Evolutionary conservation across 768 basidiomycete species (phyloP).

Genomic region (Tricholoma terreum): DNA sequence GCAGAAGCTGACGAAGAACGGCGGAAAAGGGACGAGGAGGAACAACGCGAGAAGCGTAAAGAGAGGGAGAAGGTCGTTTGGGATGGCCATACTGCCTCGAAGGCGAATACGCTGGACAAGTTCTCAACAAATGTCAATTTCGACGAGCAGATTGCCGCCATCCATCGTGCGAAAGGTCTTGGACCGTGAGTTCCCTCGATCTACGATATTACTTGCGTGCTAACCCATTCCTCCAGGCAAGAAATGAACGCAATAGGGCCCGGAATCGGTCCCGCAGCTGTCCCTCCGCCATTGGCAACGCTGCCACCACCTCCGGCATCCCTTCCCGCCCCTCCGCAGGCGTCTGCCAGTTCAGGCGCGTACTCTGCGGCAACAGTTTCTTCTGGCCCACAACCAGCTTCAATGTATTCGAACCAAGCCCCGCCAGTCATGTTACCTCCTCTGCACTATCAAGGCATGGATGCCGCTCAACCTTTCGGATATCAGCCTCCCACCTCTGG

Average conservation of each 20-base stretch:
- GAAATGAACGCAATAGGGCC: conserved; percentile 81
- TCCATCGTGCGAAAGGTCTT: conserved; percentile 90
- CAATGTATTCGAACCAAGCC: conserved; percentile 52
- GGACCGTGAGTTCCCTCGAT: conserved; percentile 60
- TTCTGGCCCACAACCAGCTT: conserved; percentile 89
- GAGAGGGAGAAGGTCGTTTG: conserved; percentile 96
- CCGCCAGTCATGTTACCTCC: conserved; percentile 81
- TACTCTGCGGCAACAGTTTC: conserved; percentile 86
- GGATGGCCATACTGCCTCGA: conserved; percentile 97
- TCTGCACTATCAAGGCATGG: conserved; percentile 80
- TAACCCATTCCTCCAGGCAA: conserved; percentile 42
- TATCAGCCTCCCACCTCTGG: conserved; percentile 67
- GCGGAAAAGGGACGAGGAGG: conserved; percentile 83
- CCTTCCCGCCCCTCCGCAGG: conserved; percentile 67
- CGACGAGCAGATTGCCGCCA: conserved; percentile 97
- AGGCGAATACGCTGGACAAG: conserved; percentile 87
- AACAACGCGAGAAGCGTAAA: conserved; percentile 73
- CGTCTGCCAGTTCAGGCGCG: conserved; percentile 41
- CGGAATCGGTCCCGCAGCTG: conserved; percentile 81
- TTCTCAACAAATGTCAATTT: conserved; percentile 93
- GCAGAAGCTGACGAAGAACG: conserved; percentile 91
- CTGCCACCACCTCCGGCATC: conserved; percentile 71
- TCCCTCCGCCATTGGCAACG: conserved; percentile 59
- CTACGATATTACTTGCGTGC: neutral
- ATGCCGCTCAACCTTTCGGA: conserved; percentile 74